A percentile compares a stretch with the other conserved stretches of the same genome.
These are phyloP conservation scores for Dittrichia graveolens DNA, from an alignment of 129 eudicot genomes.

Conservation along the genomic window DNA sequence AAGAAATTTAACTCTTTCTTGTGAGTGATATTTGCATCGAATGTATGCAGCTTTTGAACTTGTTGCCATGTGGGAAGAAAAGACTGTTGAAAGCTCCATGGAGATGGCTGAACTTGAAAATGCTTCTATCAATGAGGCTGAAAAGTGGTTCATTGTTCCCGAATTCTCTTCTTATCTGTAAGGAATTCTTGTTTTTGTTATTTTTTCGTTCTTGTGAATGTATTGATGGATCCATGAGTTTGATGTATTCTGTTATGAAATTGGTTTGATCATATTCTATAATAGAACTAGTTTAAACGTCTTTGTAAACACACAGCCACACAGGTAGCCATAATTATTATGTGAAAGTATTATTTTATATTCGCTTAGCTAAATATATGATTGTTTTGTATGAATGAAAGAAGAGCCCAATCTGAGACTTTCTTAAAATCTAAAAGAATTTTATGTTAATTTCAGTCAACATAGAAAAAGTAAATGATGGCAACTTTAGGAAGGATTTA, in stretches of 20 bases:
- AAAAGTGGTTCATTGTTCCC: slow-evolving; percentile 79
- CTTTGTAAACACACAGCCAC: background rate
- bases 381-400: too few species aligned
- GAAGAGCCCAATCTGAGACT: too few species aligned
- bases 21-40: slow-evolving; percentile 28
- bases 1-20: background rate
- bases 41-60: slow-evolving; percentile 68
- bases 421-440: too few species aligned
- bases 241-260: too few species aligned
- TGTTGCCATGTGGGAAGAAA: slow-evolving; percentile 69
- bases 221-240: too few species aligned
- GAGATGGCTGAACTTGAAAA: slow-evolving; percentile 97
- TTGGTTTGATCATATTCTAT: too few species aligned
- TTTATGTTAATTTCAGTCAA: too few species aligned
- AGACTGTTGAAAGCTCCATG: slow-evolving; percentile 69
- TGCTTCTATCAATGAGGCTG: slow-evolving; percentile 82
- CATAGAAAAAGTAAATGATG: too few species aligned
- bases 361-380: too few species aligned
- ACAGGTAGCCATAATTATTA: too few species aligned
- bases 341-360: too few species aligned
- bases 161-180: slow-evolving; percentile 62
- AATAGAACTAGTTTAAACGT: background rate
- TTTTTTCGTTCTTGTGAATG: background rate
- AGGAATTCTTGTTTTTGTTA: slow-evolving; percentile 27
- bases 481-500: too few species aligned